Evolutionary conservation across 2,329 filamentous ascomycete genomes (phyloP).

Genomic region (Pseudocercospora cruenta): DNA sequence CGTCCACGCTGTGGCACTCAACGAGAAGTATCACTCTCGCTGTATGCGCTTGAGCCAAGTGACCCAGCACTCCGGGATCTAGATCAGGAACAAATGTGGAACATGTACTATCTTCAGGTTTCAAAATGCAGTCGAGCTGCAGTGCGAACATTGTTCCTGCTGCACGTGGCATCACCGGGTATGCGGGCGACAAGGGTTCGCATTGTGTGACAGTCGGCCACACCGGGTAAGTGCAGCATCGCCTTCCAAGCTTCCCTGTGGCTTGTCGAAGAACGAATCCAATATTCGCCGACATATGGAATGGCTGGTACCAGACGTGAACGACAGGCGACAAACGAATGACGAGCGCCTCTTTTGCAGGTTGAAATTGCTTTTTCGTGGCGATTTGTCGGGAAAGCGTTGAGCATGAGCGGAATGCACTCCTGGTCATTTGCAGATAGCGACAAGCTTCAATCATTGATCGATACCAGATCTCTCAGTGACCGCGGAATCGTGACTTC

Average conservation of each 20-base stretch:
- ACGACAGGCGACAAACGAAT: neutral
- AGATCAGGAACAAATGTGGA: constrained; percentile 11
- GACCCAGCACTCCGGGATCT: neutral
- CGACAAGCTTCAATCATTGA: neutral
- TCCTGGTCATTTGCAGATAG: neutral
- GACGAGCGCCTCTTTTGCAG: neutral
- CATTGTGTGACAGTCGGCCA: constrained; percentile 9
- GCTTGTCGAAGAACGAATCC: constrained; percentile 6
- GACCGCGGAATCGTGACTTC: neutral
- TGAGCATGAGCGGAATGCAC: neutral
- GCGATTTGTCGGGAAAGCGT: neutral
- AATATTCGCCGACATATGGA: constrained; percentile 5
- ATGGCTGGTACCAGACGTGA: neutral
- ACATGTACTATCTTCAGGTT: constrained; percentile 7
- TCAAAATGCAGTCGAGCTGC: constrained; percentile 13
- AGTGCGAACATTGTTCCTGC: constrained; percentile 24
- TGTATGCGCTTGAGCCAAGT: neutral
- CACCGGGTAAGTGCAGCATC: constrained; percentile 2
- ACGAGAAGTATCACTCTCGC: neutral
- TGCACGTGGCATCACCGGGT: constrained; percentile 16
- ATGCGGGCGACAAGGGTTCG: neutral
- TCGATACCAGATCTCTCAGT: neutral
- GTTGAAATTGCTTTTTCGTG: neutral
- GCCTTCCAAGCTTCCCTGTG: neutral
- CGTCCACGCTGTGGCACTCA: constrained; percentile 6